Conservation (phyloP, 23 red algal genomes). For the Gracilaria gracilis region DNA sequence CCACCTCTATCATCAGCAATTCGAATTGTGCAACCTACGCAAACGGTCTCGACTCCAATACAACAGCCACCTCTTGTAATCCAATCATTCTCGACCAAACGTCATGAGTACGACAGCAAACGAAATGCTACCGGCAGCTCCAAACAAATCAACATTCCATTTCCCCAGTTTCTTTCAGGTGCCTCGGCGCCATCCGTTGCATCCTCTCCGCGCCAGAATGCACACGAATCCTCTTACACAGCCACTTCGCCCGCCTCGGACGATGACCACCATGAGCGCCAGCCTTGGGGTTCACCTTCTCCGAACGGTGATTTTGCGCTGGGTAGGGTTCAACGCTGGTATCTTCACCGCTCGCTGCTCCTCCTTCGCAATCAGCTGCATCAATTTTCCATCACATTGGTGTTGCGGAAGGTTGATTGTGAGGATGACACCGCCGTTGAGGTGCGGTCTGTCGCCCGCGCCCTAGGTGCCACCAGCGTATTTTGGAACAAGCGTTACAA, state of each 20-base stretch:
- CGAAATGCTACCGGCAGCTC: no score
- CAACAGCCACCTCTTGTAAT: no score
- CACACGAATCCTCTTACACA: not conserved
- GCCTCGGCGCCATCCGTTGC: not conserved
- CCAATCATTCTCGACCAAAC: no score
- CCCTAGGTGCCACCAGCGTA: conserved; percentile 41
- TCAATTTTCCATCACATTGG: conserved; percentile 44
- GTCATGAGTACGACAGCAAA: no score
- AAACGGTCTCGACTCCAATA: no score
- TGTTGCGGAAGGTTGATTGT: conserved; percentile 53
- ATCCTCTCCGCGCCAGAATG: not conserved
- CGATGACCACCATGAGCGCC: not conserved
- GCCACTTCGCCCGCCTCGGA: not conserved
- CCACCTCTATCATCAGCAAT: no score
- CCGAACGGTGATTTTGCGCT: conserved; percentile 69
- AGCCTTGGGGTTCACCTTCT: conserved; percentile 45
- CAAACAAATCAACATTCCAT: no score
- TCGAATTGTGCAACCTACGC: no score
- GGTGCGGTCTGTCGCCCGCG: conserved; percentile 43
- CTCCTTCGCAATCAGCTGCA: conserved; percentile 44
- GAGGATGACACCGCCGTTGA: conserved; percentile 28
- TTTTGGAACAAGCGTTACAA: conserved; percentile 79
- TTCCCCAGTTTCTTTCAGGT: not conserved
- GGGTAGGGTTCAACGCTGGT: conserved; percentile 67
- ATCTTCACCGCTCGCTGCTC: conserved; percentile 57